These are phyloP conservation scores for Paecilomyces niveus DNA, from an alignment of 2,329 filamentous ascomycete genomes.

Conservation along the genomic window DNA sequence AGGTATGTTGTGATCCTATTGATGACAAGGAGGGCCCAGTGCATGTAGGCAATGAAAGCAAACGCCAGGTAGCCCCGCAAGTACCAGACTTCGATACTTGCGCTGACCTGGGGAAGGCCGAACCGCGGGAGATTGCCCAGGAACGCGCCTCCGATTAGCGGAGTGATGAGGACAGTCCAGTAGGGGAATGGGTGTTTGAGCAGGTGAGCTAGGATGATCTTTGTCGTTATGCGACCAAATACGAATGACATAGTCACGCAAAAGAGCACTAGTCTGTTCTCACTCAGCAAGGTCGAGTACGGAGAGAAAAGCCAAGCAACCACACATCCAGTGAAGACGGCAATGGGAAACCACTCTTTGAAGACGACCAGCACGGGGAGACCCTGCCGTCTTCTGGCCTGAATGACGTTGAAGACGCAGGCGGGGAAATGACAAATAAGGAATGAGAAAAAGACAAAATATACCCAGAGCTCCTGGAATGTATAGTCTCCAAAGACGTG, in stretches of 20 bases:
- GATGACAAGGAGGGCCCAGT: conserved; percentile 88
- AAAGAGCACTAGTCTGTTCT: conserved; percentile 87
- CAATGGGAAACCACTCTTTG: conserved; percentile 88
- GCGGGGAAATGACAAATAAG: conserved; percentile 74
- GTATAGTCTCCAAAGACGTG: conserved; percentile 61
- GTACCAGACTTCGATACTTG: conserved; percentile 67
- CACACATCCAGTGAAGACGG: conserved; percentile 68
- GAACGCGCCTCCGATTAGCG: conserved; percentile 76
- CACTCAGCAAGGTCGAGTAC: conserved; percentile 68
- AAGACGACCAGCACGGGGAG: conserved; percentile 77
- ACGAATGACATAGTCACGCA: conserved; percentile 94
- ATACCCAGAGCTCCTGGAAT: conserved; percentile 85
- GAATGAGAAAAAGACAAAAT: conserved; percentile 59
- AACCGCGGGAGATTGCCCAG: conserved; percentile 75
- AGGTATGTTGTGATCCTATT: conserved; percentile 85
- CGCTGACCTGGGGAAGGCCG: conserved; percentile 60
- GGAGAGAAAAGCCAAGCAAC: conserved; percentile 85
- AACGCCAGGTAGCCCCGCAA: conserved; percentile 79
- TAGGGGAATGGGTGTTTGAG: conserved; percentile 91
- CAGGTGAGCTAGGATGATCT: conserved; percentile 95
- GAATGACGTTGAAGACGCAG: conserved; percentile 78
- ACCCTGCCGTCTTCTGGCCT: conserved; percentile 63
- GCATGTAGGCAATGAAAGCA: conserved; percentile 76
- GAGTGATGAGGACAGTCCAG: conserved; percentile 87
- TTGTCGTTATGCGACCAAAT: conserved; percentile 96